A percentile compares a stretch with the other conserved stretches of the same genome.
Conservation (phyloP, 2,329 filamentous ascomycete genomes). For the Chrysoporthe cubensis region DNA sequence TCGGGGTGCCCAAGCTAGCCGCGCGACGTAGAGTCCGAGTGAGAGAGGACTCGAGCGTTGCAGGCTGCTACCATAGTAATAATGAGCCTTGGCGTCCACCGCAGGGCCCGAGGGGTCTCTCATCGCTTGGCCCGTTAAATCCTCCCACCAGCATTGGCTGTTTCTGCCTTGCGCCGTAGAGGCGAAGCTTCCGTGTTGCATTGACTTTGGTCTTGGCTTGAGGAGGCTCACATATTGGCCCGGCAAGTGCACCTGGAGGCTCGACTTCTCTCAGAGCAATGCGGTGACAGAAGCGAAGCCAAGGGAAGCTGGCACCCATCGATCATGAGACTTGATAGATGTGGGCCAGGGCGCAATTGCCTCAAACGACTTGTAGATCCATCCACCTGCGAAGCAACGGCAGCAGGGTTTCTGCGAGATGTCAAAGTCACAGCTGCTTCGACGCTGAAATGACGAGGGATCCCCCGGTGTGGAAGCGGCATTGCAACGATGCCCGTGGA, state of each 20-base stretch:
- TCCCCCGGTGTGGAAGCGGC: background rate
- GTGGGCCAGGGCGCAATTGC: background rate
- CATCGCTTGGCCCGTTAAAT: background rate
- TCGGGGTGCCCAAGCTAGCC: background rate
- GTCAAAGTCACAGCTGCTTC: conserved; percentile 7
- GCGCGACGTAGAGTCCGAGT: background rate
- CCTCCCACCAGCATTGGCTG: background rate
- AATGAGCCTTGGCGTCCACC: background rate
- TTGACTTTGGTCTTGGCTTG: background rate
- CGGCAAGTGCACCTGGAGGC: background rate
- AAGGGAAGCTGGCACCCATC: background rate
- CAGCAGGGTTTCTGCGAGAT: background rate
- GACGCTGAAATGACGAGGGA: conserved; percentile 2
- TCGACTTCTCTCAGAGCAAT: background rate
- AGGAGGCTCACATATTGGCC: background rate
- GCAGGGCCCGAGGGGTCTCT: background rate
- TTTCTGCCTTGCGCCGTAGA: background rate
- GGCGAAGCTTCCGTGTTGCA: background rate
- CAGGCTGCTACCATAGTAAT: background rate
- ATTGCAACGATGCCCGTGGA: background rate
- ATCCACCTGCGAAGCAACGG: conserved; percentile 1
- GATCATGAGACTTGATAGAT: conserved; percentile 4
- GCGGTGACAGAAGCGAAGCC: background rate
- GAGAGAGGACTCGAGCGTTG: background rate
- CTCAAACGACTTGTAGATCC: conserved; percentile 11